phyloP scores from a whole-genome alignment of 306 rosid genomes.

The Abrus pulchellus region DNA sequence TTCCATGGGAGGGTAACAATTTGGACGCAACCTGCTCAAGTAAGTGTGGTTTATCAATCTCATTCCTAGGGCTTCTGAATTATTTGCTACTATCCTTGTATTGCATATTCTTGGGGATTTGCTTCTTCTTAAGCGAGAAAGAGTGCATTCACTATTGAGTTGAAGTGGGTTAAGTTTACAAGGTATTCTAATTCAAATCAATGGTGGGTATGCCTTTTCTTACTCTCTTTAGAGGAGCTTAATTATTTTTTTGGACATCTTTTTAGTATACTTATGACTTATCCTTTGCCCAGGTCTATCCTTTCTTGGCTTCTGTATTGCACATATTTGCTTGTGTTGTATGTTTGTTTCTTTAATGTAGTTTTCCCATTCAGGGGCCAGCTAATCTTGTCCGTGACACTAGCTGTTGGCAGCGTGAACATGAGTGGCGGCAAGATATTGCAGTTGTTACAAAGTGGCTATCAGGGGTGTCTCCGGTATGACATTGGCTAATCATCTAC shows the following conservation, averaged over 20 bases:
- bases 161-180: neutral
- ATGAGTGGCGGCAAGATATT: conserved; percentile 99
- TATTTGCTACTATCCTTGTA: neutral
- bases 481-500: conserved; percentile 43
- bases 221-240: neutral
- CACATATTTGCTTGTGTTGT: conserved; percentile 28
- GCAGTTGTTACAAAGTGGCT: conserved; percentile 99
- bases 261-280: neutral
- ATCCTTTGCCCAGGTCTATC: conserved; percentile 13
- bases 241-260: neutral
- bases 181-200: neutral
- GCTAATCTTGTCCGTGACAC: conserved; percentile 90
- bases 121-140: neutral
- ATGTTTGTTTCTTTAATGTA: conserved; percentile 38
- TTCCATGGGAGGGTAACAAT: conserved; percentile 98
- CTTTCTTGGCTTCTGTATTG: conserved; percentile 18
- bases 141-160: neutral
- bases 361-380: conserved; percentile 74
- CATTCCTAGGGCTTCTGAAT: conserved; percentile 30
- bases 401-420: conserved; percentile 91
- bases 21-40: conserved; percentile 98
- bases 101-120: conserved; percentile 5
- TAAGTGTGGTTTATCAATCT: conserved; percentile 54
- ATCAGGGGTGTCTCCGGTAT: conserved; percentile 95
- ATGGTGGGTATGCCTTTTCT: neutral